Base-by-base conservation (phyloP, 495 filamentous ascomycete genomes). In the Penicillium canariense region DNA sequence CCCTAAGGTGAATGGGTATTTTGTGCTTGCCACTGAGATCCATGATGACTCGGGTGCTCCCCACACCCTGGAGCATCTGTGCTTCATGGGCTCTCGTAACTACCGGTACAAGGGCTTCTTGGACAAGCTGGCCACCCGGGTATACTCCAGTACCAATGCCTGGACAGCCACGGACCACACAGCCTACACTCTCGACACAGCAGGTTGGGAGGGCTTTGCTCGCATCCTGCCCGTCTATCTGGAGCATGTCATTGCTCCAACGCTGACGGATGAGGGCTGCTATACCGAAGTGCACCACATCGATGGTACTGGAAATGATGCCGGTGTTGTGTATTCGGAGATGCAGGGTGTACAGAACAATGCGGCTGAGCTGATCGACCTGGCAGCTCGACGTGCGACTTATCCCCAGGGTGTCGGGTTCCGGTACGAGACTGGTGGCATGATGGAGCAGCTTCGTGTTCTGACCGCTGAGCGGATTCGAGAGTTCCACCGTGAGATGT, bases 251-350 rank as follows among this genome's bases (percentile, higher is more conserved):
- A 83, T 99, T 58, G 73, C 93, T 18, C 94, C 94, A 0, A 96
- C 89, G 3, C 72, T 99, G 54, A 96, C 91, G 8, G 95, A 99
- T 68, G 86, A 90, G 42, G 89, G 84, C 4, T 97, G 93, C 66
- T 86, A 95, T 60, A 99, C 94, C 2, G 94, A 99, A 63, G 94
- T 99, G 25, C 89, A 96, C 72, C 95, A 99, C 68, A 81, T 99
- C 48, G 89, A 99, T 68, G 91, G 90, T 31, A 79, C 85, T 52
- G 94, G 93, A 43, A 86, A 97, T 58, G 95, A 99, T 80, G 94
- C 94, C 23, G 94, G 92, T 56, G 94, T 98, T 4, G 94, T 97
- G 17, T 99, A 97, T 73, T 97, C 95, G 1, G 94, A 99, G 71
- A 97, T 99, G 94, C 94, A 99, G 68, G 95, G 84, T 10, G 84